Base-by-base conservation (phyloP, 1,284 basidiomycete genomes). In the Cryptococcus sp. region DNA sequence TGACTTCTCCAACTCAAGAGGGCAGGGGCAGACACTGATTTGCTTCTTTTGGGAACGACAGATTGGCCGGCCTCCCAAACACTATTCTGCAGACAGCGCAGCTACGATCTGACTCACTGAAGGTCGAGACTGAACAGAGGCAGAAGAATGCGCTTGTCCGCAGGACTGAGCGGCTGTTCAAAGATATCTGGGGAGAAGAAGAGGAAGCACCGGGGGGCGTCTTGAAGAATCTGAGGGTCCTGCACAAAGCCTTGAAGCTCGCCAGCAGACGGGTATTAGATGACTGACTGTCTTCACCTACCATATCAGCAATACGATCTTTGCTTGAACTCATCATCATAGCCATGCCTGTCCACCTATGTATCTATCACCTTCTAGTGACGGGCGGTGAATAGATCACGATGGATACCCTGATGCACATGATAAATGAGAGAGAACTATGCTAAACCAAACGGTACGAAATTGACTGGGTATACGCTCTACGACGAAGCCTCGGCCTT, bases 11-110 rank as follows among this genome's bases (percentile, higher is more conserved):
- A n/a, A n/a, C 6, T 43, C 16, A 16, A 18, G 36, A 9, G 39
- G n/a, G 16, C 9, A 20, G 18, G 37, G 42, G 18, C n/a, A 5
- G n/a, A 33, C 15, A 23, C 46, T 46, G 33, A 57, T 44, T 43
- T 20, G 33, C 24, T 24, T n/a, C 21, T 9, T 42, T 20, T 12
- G 7, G n/a, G 11, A 3, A 23, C 35, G n/a, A 33, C 36, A 69
- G 70, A 47, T 81, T 93, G n/a, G 91, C 91, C 0, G 86, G 86
- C 15, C 72, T 95, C 44, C 85, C 89, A 0, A 85, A 87, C 60
- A 60, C 77, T 1, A 78, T 95, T 2, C 79, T 94, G 7, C 72
- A 76, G 6, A 73, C 80, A 3, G 91, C 91, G 7, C 78, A 82
- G 12, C 69, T 78, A 48, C 81, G 81, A 38, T 83, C 87, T 1